These are phyloP conservation scores for Botrytis galanthina DNA, from an alignment of 2,329 filamentous ascomycete species.

Conservation along the genomic window DNA sequence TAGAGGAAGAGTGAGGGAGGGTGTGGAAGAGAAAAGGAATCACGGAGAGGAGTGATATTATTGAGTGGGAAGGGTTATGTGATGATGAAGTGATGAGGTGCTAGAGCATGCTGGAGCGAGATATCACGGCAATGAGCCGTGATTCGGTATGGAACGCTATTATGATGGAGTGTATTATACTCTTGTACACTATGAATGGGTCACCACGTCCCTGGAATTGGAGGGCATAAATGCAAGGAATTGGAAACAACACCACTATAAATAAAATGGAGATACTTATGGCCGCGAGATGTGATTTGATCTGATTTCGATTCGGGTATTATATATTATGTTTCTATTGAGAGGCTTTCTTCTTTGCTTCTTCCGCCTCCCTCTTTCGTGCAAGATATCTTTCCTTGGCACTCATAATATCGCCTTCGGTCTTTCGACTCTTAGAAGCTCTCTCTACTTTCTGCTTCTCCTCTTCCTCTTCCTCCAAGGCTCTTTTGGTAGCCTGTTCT, in stretches of 20 bases:
- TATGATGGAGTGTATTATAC: conserved; percentile 16
- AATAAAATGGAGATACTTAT: not conserved
- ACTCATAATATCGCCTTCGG: conserved; percentile 69
- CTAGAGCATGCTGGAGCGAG: not conserved
- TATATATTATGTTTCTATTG: not conserved
- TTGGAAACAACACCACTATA: conserved; percentile 9
- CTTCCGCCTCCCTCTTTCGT: conserved; percentile 71
- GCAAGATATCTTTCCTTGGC: conserved; percentile 79
- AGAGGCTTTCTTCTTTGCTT: conserved; percentile 55
- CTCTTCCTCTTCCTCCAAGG: conserved; percentile 67
- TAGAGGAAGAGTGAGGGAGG: not conserved
- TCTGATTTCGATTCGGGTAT: not conserved
- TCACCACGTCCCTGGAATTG: not conserved
- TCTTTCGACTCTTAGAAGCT: conserved; percentile 74
- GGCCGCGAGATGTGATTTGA: not conserved
- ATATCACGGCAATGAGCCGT: not conserved
- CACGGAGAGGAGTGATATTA: not conserved
- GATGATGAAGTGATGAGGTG: not conserved
- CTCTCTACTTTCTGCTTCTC: conserved; percentile 60
- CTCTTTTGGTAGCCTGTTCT: conserved; percentile 68
- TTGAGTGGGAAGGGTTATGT: not conserved
- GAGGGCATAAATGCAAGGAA: not conserved
- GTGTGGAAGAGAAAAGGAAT: no score
- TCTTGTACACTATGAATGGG: conserved; percentile 16
- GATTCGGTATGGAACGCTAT: not conserved